Evolutionary conservation across 805 yeast genomes (phyloP), one percentile per base, ranked within the genome.

Genomic region (Spathaspora hagerdaliae): DNA sequence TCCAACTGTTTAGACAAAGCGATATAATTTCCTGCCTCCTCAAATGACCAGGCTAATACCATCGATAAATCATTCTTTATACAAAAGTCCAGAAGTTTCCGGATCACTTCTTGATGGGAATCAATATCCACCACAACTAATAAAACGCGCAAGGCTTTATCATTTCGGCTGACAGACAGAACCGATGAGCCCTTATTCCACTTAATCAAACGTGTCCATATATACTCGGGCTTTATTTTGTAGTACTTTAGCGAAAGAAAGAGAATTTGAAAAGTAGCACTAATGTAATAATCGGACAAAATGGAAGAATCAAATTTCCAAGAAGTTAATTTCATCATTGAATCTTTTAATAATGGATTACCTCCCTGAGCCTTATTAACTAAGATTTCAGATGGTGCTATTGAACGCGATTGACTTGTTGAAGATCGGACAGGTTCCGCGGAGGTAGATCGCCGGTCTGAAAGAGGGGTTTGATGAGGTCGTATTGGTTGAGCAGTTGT

Each of bases 211-310:
- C 85, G 70, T 49, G 78, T 78, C 63, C 78, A 76, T 3, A 87
- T 74, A 54, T 87, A 86, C 53, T 85, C 92, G 0, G 91, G 89
- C 51, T 83, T 85, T 35, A 87, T 65, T 59, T 85, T 85, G 57
- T 85, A 89, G 58, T 86, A 87, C 42, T 83, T 82, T 40, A 87
- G 60, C 1, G 88, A 80, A 3, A 87, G 67, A 51, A 85, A 85
- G 0, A 87, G 54, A 1, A 84, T 75, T 46, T 77, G 76, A 59
- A 79, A 61, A 60, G 76, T 63, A 29, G 82, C 68, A 46, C 77
- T 81, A 12, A 86, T 74, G 41, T 82, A 71, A 60, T 86, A 87
- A 58, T 87, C 95, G 19, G 65, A 67, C 13, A 71, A 53, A 69
- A 85, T 57, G 63, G 75, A 52, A 65, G 72, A 49, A 73, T 75